Base-by-base conservation (phyloP, 192 early-diverging fungal species). In the Backusella morwellensis region DNA sequence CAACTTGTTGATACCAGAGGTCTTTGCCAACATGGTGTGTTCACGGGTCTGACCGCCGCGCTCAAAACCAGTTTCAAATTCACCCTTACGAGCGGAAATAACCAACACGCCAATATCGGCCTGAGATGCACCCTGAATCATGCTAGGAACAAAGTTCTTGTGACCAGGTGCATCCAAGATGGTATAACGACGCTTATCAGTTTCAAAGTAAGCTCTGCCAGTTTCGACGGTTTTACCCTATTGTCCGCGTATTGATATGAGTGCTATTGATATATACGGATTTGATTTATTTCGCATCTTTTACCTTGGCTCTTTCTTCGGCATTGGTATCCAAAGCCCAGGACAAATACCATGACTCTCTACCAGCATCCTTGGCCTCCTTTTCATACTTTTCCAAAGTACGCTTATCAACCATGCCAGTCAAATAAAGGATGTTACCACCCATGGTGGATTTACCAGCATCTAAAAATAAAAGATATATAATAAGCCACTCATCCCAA, bases 21-120 rank as follows among this genome's bases (percentile, higher is more conserved):
- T 98, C 90, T 98, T 99, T 74, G 93, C 97, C 81, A 99, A 81
- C 85, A 97, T 86, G 29, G 97, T 96, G 83, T 99, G 98, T 86
- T 99, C 98, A 78, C 96, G 94, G 6, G 97, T 99, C 86, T 99
- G 98, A 41, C 98, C 98, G 69, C 96, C 98, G 78, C 94, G 92
- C 78, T 99, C 98, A 76, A 99, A 99, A n/a, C 98, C 98, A 75
- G 98, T 98, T 89, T 99, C 98, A 76, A 99, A 99, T 86, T 99
- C 98, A 79, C 98, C 98, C 88, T 93, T 95, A 70, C 98, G 93
- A 9, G 98, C 98, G 66, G 97, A 98, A 69, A 99, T 96, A 7
- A 93, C 97, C 69, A 99, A 85, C 12, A 99, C 93, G 66, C 94
- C 98, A 26, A 97, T 87, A 78, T 99, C 98, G 17, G 97, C 97